Conservation (phyloP, 2,329 filamentous ascomycete genomes). For the Phaeosphaeria sp. region DNA sequence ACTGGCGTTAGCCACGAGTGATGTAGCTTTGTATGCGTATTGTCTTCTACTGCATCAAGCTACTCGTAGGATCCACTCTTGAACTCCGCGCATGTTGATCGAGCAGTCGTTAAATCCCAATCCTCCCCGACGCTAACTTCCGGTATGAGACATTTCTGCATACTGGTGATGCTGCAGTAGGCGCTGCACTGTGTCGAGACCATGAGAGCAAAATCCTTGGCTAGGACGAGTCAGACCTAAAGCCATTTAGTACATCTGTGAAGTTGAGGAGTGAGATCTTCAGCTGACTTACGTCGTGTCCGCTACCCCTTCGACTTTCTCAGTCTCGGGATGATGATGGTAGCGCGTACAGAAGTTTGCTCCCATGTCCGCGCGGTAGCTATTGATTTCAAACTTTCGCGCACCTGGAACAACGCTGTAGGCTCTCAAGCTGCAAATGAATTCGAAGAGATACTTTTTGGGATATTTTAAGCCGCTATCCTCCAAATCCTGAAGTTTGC, state of each 20-base stretch:
- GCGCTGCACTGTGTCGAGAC: not conserved
- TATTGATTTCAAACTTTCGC: not conserved
- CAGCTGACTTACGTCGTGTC: not conserved
- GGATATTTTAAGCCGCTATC: too few relatives aligned
- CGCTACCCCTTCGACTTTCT: not conserved
- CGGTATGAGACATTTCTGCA: not conserved
- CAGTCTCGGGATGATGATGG: not conserved
- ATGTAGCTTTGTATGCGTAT: too few relatives aligned
- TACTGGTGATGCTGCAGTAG: not conserved
- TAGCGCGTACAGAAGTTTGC: not conserved
- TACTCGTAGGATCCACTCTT: too few relatives aligned
- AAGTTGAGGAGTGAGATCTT: too few relatives aligned
- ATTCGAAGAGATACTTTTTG: too few relatives aligned
- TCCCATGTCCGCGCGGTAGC: not conserved
- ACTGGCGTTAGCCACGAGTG: too few relatives aligned
- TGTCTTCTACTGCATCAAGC: too few relatives aligned
- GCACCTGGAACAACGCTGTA: not conserved
- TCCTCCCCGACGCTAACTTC: not conserved
- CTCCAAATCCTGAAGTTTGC: not conserved
- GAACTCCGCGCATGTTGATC: too few relatives aligned
- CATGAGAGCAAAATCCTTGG: not conserved
- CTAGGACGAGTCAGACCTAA: not conserved
- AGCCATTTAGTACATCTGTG: not conserved
- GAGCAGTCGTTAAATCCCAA: too few relatives aligned
- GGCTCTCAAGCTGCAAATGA: too few relatives aligned